These are phyloP conservation scores for Phytopythium helicoides DNA, from an alignment of 352 stramenopile species.

Conservation along the genomic window DNA sequence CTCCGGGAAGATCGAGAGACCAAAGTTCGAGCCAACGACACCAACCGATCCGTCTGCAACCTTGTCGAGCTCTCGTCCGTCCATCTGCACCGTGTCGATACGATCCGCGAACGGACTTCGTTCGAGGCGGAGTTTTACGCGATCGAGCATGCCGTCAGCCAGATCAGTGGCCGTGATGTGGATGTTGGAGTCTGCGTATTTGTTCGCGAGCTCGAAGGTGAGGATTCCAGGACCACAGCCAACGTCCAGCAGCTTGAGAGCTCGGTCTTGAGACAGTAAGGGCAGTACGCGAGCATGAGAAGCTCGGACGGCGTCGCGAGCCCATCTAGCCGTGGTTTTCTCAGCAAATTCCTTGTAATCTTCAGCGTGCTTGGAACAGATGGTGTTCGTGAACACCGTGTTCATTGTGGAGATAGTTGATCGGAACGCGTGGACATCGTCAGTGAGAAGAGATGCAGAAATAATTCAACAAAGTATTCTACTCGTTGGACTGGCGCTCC, in stretches of 20 bases:
- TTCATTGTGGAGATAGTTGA: conserved; percentile 15
- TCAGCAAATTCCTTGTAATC: conserved; percentile 23
- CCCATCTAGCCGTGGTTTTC: conserved; percentile 17
- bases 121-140: conserved; percentile 20
- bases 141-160: conserved; percentile 37
- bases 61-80: conserved; percentile 31
- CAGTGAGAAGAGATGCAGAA: too few relatives aligned
- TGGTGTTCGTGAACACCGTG: conserved; percentile 25
- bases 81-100: conserved; percentile 36
- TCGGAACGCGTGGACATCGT: too few relatives aligned
- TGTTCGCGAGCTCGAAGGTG: conserved; percentile 35
- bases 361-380: conserved; percentile 28
- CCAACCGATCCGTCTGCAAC: conserved; percentile 29
- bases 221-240: conserved; percentile 28
- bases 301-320: conserved; percentile 21
- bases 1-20: too few relatives aligned
- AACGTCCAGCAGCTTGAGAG: conserved; percentile 29
- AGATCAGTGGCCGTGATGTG: conserved; percentile 41
- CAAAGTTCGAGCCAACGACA: too few relatives aligned
- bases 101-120: conserved; percentile 15
- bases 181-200: conserved; percentile 10
- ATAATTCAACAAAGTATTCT: too few relatives aligned
- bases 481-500: too few relatives aligned
- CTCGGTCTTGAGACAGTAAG: not conserved
- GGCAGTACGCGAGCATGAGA: conserved; percentile 11